phyloP scores from a whole-genome alignment of 2,329 filamentous ascomycete genomes.

The Monilinia aucupariae region DNA sequence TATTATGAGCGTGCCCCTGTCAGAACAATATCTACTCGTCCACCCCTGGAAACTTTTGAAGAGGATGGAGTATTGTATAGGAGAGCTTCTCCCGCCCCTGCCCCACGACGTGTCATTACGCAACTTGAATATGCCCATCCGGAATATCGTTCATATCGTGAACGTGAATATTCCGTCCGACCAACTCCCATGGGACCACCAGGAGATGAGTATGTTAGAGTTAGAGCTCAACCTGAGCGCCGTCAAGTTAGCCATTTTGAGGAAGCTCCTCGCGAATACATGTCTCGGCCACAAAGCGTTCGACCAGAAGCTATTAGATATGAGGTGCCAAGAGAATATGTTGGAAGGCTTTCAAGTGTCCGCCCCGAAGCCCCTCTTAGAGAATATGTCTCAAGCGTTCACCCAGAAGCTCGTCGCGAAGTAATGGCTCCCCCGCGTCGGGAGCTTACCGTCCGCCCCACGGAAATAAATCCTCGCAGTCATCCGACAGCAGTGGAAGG shows the following conservation, averaged over 20 bases:
- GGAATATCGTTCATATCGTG: conserved; percentile 48
- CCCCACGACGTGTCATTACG: conserved; percentile 54
- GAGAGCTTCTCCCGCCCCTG: conserved; percentile 46
- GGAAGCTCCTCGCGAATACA: conserved; percentile 48
- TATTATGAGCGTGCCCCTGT: conserved; percentile 56
- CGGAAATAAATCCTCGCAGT: conserved; percentile 26
- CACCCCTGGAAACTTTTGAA: conserved; percentile 30
- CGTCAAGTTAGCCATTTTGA: conserved; percentile 38
- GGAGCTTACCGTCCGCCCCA: conserved; percentile 33
- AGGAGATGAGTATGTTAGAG: conserved; percentile 40
- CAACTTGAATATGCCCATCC: conserved; percentile 52
- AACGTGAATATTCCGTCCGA: conserved; percentile 53
- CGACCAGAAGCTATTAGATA: conserved; percentile 46
- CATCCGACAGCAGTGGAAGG: conserved; percentile 24
- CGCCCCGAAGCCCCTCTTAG: conserved; percentile 31
- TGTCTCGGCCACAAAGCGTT: conserved; percentile 45
- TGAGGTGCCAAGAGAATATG: conserved; percentile 41
- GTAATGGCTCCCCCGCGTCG: conserved; percentile 27
- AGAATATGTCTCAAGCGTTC: conserved; percentile 37
- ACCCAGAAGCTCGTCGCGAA: conserved; percentile 34
- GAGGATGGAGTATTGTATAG: conserved; percentile 40
- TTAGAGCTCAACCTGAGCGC: conserved; percentile 36
- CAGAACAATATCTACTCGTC: conserved; percentile 29
- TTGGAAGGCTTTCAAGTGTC: conserved; percentile 40
- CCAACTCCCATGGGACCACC: conserved; percentile 35